Evolutionary conservation across 1,284 basidiomycete genomes (phyloP).

Genomic region (Ustilago loliicola): DNA sequence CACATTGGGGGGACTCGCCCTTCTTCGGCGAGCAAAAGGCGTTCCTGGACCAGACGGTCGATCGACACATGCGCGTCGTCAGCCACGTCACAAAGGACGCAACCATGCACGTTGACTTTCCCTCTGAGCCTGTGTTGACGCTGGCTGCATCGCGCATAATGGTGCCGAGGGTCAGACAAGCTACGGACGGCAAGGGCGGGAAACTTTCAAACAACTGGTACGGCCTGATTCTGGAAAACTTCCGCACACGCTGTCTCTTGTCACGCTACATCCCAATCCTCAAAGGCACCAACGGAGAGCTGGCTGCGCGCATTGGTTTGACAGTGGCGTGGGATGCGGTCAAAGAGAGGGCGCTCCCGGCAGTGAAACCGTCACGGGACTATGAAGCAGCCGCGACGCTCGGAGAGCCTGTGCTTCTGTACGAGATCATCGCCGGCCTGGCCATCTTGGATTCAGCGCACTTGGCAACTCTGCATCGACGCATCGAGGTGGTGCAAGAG

Average conservation of each 20-base stretch:
- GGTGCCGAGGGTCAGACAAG: constrained; percentile 7
- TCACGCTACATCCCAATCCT: not conserved
- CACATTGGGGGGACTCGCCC: not conserved
- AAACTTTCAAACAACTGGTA: not conserved
- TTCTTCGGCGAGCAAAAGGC: not conserved
- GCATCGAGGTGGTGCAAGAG: not conserved
- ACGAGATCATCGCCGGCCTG: not conserved
- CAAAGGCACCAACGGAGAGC: constrained; percentile 19
- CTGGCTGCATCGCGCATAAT: constrained; percentile 20
- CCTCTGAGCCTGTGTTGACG: constrained; percentile 16
- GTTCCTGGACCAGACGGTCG: not conserved
- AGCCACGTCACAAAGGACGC: not conserved
- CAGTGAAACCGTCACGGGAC: not conserved
- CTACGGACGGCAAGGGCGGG: not conserved
- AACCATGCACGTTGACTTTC: not conserved
- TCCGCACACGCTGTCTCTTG: not conserved
- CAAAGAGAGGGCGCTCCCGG: not conserved
- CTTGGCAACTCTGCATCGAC: not conserved
- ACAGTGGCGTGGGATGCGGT: constrained; percentile 28
- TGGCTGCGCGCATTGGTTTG: constrained; percentile 13
- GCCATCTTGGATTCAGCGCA: not conserved
- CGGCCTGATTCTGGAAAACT: constrained; percentile 5
- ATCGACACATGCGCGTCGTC: constrained; percentile 18
- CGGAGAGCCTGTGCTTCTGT: not conserved
- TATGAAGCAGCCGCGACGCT: not conserved